A percentile compares a stretch with the other conserved stretches of the same genome.
phyloP scores from a whole-genome alignment of 2,329 filamentous ascomycete genomes.

The Clarireedia sp. region DNA sequence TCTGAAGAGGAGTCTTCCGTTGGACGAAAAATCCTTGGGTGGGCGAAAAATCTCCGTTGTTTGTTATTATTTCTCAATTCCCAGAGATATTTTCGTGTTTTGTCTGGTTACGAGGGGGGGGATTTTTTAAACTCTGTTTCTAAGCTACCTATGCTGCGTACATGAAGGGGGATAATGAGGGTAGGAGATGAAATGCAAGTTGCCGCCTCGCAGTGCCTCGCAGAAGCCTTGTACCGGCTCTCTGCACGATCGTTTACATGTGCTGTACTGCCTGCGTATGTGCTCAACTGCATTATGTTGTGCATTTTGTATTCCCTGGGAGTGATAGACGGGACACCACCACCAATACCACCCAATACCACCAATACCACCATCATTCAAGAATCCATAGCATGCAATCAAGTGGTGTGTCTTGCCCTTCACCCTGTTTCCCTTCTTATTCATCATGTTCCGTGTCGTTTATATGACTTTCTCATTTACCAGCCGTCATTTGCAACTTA shows the following conservation, averaged over 20 bases:
- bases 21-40: background rate
- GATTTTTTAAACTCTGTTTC: background rate
- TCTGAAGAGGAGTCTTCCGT: background rate
- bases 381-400: slow-evolving; percentile 6
- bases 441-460: slow-evolving; percentile 3
- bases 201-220: slow-evolving; percentile 21
- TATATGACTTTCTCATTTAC: slow-evolving; percentile 7
- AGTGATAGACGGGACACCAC: background rate
- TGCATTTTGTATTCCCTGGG: slow-evolving; percentile 14
- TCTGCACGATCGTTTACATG: slow-evolving; percentile 26
- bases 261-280: slow-evolving; percentile 17
- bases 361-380: too few relatives aligned
- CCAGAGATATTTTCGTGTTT: background rate
- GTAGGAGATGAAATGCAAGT: slow-evolving; percentile 15
- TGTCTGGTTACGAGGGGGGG: background rate
- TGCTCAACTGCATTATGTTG: slow-evolving; percentile 11
- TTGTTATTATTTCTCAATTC: background rate
- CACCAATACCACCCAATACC: background rate
- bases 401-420: slow-evolving; percentile 3
- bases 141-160: background rate
- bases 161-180: background rate
- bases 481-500: slow-evolving; percentile 10
- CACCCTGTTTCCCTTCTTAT: slow-evolving; percentile 1
- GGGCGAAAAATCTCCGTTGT: background rate
- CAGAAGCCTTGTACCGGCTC: slow-evolving; percentile 15